These are phyloP conservation scores for Cubamyces sp. DNA, from an alignment of 768 basidiomycete genomes.

Conservation along the genomic window DNA sequence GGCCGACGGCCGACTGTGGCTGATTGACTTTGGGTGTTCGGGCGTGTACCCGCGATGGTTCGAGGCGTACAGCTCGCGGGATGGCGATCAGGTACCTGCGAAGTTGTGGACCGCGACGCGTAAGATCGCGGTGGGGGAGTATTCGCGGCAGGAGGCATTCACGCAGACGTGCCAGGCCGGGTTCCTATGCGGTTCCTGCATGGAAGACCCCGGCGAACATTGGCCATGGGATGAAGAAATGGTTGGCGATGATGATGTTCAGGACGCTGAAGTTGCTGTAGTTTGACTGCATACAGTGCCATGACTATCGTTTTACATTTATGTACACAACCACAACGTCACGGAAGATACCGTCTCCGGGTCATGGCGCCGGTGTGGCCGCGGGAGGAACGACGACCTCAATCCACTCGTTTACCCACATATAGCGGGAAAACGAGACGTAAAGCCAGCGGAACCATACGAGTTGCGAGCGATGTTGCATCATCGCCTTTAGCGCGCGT, in stretches of 20 bases:
- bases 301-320: too few species aligned
- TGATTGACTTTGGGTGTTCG: constrained; percentile 28
- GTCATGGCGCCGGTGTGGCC: too few species aligned
- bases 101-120: constrained; percentile 8
- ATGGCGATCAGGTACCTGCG: not conserved
- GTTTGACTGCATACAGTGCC: too few species aligned
- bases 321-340: too few species aligned
- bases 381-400: constrained; percentile 43
- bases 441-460: constrained; percentile 92
- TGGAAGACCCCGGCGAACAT: too few species aligned
- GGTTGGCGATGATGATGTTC: too few species aligned
- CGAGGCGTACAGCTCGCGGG: constrained; percentile 11
- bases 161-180: not conserved
- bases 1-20: constrained; percentile 24
- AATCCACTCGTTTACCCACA: constrained; percentile 91
- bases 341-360: too few species aligned
- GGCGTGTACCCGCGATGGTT: constrained; percentile 28
- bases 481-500: constrained; percentile 68
- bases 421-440: constrained; percentile 77
- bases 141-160: constrained; percentile 7
- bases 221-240: too few species aligned
- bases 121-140: constrained; percentile 11
- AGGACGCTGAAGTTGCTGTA: too few species aligned
- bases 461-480: constrained; percentile 72
- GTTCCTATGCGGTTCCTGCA: not conserved